Percentiles rank a stretch among this genome's conserved stretches.
Conservation (phyloP, 306 rosid genomes). For the Cucurbita ficifolia region DNA sequence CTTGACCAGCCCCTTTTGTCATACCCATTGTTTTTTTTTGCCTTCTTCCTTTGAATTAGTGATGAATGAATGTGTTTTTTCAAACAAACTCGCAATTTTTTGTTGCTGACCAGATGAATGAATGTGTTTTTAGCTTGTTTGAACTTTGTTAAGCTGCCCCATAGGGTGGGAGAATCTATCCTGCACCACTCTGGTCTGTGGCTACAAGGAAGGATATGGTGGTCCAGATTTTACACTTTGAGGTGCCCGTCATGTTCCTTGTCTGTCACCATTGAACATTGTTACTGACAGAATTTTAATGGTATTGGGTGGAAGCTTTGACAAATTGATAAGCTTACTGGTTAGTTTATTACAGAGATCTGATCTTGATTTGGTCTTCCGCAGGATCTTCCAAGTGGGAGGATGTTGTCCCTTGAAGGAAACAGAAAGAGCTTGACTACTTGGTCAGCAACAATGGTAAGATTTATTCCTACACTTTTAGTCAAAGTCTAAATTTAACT, state of each 20-base stretch:
- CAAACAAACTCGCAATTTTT: no score
- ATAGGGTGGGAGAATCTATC: not conserved
- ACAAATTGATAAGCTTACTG: not conserved
- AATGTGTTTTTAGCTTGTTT: not conserved
- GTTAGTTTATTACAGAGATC: not conserved
- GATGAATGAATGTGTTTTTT: not conserved
- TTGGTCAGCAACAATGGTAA: conserved; percentile 2
- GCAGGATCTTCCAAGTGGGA: not conserved
- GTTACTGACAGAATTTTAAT: not conserved
- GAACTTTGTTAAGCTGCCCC: not conserved
- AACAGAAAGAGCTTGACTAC: not conserved
- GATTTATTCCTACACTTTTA: not conserved
- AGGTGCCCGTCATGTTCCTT: not conserved
- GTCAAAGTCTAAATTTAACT: conserved; percentile 8
- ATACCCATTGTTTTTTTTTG: not conserved
- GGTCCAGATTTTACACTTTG: not conserved
- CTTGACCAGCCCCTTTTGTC: not conserved
- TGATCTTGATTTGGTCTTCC: conserved; percentile 2
- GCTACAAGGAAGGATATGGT: not conserved
- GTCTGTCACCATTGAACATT: not conserved
- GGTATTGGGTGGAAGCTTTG: not conserved
- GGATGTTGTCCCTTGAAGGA: conserved; percentile 3
- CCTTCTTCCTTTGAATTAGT: not conserved
- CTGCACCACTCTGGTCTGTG: not conserved
- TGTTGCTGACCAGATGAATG: not conserved